Base-by-base conservation (phyloP, 2,329 filamentous ascomycete genomes). In the Penicillium verrucosum region DNA sequence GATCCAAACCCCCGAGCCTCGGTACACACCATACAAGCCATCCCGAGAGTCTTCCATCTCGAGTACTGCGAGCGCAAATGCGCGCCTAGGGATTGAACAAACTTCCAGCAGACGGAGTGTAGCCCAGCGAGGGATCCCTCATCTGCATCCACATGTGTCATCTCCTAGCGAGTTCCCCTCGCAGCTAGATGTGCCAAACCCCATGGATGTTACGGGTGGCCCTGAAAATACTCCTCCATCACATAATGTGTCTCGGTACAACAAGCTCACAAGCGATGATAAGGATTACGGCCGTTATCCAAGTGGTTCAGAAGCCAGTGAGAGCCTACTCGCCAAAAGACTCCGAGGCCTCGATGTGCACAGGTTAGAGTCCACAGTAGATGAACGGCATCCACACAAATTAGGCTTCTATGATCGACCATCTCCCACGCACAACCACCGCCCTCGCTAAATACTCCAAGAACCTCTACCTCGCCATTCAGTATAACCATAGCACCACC, bases 1-100 rank as follows among this genome's bases (percentile, higher is more conserved):
- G 71, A 88, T 93, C 5, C 92, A 94, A 37, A 82, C 89, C 58
- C 93, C 93, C 0, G 92, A 97, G 65, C 94, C 94, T 21, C 85
- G 87, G 21, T 99, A 91, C 70, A 90, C 87, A 54, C 81, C 87
- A 1, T 97, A 96, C 77, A 96, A 92, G 70, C 84, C 89, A 1
- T 69, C 70, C 12, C 76, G 76, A 54, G 80, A 82, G 63, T 74
- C 77, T 21, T 70, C 62, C 0, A 38, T 64, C 25, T 55, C 58
- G 1, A 68, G 30, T 14, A 21, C 38, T 25, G 23, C 71, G 5
- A 75, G 73, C 46, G 72, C 78, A 3, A 80, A 76, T 34, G 77
- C 82, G 23, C 81, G 75, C 59, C 72, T 85, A 2, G 79, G 79
- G n/a, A 78, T 79, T 27, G 87, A 89, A 40, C 85, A 84, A 66